Evolutionary conservation across 345 rosid species (phyloP), one percentile per base, ranked within the genome.

Genomic region (Populus davidiana): DNA sequence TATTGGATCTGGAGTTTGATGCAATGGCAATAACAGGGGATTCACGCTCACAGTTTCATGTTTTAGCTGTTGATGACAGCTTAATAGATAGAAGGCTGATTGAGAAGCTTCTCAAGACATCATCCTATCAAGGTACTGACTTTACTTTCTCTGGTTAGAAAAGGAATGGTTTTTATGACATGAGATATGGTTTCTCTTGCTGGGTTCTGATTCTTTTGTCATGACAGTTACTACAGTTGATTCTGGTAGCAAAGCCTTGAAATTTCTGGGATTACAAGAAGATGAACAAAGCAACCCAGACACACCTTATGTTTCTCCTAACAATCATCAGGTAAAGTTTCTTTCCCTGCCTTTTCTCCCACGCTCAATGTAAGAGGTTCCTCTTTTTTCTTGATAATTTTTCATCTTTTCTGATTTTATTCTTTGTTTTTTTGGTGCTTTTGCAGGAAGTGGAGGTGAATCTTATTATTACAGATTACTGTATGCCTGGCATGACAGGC

Each of bases 401-500:
- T 36, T 35, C 61, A 17, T 67, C 39, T 39, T 23, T 38, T n/a
- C n/a, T 67, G 69, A 74, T 27, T 35, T 64, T 23, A 8, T 11
- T 41, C 8, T 17, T 29, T 72, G 49, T 63, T 21, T 72, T 72
- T 78, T 71, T 41, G 3, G 33, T 41, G 33, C 6, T 70, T 50
- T n/a, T 69, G 20, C 82, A 87, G 90, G 94, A 85, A 73, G 84
- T 84, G 74, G 88, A 79, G 61, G 91, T 91, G 78, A 89, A 88
- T 81, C 88, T 91, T 69, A 81, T 91, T 29, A 90, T 91, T 62
- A 91, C 96, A 23, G 93, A 90, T 81, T 91, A 90, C 81, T 89
- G 93, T 81, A 91, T 91, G 96, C 96, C 93, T 29, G 96, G 91
- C 76, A 90, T 91, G 96, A 90, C 91, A n/a, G 93, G 93, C 77